These are phyloP conservation scores for Dillenia turbinata DNA, from an alignment of 164 flowering plant species.

Conservation along the genomic window DNA sequence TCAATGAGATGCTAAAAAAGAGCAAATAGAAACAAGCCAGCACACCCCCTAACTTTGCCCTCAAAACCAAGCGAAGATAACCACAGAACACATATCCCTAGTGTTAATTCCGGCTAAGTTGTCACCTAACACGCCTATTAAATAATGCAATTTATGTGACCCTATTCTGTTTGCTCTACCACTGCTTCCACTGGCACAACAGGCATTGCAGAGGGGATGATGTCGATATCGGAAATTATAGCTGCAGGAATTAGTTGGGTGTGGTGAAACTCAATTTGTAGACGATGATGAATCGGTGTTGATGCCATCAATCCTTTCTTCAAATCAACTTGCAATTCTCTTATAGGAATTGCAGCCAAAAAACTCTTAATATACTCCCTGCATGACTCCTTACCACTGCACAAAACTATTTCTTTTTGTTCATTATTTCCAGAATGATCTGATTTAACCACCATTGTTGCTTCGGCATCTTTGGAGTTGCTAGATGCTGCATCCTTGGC, in stretches of 20 bases:
- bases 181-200: too few relatives aligned
- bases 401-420: conserved; percentile 1
- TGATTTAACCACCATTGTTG: background rate
- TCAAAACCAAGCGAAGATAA: too few relatives aligned
- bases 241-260: conserved; percentile 24
- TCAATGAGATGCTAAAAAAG: too few relatives aligned
- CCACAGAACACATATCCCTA: too few relatives aligned
- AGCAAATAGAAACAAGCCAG: too few relatives aligned
- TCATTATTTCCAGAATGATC: background rate
- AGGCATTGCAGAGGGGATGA: too few relatives aligned
- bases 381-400: conserved; percentile 27
- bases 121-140: too few relatives aligned
- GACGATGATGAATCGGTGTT: conserved; percentile 71
- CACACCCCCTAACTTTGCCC: too few relatives aligned
- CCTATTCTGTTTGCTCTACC: too few relatives aligned
- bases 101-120: too few relatives aligned
- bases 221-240: too few relatives aligned
- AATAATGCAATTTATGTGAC: too few relatives aligned
- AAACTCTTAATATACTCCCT: conserved; percentile 91
- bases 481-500: background rate
- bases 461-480: background rate
- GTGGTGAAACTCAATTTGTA: conserved; percentile 89
- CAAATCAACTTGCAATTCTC: conserved; percentile 84
- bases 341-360: conserved; percentile 89
- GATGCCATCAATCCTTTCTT: conserved; percentile 72